phyloP scores from a whole-genome alignment of 139 green algal genomes.

The Tetradesmus obliquus region DNA sequence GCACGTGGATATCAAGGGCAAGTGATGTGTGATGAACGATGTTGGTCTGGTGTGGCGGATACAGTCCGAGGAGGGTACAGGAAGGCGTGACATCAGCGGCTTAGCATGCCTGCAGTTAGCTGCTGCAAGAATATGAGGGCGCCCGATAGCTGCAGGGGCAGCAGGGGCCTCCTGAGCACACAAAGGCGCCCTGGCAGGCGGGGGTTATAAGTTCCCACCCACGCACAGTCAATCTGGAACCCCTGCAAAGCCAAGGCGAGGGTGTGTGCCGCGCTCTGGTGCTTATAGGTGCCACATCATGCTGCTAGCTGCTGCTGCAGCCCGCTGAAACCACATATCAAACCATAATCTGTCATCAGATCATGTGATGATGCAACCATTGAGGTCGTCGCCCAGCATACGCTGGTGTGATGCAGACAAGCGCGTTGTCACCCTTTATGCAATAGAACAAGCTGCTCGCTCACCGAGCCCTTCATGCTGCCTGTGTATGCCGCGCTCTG shows the following conservation, averaged over 20 bases:
- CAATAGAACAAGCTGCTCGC: too few relatives aligned
- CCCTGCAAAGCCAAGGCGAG: slow-evolving; percentile 51
- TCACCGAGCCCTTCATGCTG: slow-evolving; percentile 62
- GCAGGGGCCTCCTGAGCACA: not conserved
- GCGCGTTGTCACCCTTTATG: too few relatives aligned
- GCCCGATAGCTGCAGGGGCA: not conserved
- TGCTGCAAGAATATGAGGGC: not conserved
- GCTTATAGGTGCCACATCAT: slow-evolving; percentile 44
- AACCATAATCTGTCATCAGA: too few relatives aligned
- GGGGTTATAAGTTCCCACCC: slow-evolving; percentile 24
- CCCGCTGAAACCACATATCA: too few relatives aligned
- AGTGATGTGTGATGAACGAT: too few relatives aligned
- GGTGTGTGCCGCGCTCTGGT: slow-evolving; percentile 22
- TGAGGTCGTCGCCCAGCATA: too few relatives aligned
- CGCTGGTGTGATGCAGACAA: too few relatives aligned
- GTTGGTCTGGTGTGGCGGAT: too few relatives aligned
- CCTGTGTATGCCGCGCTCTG: slow-evolving; percentile 29
- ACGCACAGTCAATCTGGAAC: slow-evolving; percentile 23
- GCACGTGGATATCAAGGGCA: not conserved
- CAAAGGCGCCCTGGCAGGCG: slow-evolving; percentile 18
- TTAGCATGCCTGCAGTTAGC: not conserved
- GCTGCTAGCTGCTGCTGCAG: not conserved
- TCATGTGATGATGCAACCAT: too few relatives aligned
- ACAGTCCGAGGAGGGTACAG: not conserved
- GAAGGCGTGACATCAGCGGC: not conserved